A percentile compares a stretch with the other conserved stretches of the same genome.
Evolutionary conservation across 768 basidiomycete genomes (phyloP).

Genomic region (Lentinus brumalis): DNA sequence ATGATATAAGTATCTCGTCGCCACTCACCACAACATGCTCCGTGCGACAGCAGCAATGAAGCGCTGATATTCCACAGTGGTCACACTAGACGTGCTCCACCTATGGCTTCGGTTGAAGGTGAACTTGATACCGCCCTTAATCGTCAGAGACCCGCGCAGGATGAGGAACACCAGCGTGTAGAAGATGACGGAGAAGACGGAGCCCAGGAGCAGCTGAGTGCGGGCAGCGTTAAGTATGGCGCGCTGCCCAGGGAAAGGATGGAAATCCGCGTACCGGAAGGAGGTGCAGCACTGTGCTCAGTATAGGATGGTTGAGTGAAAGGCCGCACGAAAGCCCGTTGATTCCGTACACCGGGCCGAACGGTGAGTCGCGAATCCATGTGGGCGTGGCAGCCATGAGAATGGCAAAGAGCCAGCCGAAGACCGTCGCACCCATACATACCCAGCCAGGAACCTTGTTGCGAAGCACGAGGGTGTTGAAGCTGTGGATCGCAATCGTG

Average conservation of each 20-base stretch:
- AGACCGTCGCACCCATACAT: constrained; percentile 40
- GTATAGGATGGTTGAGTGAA: constrained; percentile 39
- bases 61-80: constrained; percentile 52
- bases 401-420: constrained; percentile 58
- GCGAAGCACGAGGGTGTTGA: constrained; percentile 63
- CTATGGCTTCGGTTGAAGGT: constrained; percentile 39
- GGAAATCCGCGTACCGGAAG: constrained; percentile 49
- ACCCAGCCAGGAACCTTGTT: constrained; percentile 53
- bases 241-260: constrained; percentile 17
- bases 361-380: constrained; percentile 36
- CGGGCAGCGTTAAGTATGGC: constrained; percentile 1
- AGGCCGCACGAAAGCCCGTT: constrained; percentile 57
- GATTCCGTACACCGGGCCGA: constrained; percentile 52
- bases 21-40: constrained; percentile 69
- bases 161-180: constrained; percentile 65
- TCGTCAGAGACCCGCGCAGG: constrained; percentile 56
- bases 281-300: constrained; percentile 55
- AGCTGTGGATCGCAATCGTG: constrained; percentile 66
- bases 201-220: constrained; percentile 57
- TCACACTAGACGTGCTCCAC: constrained; percentile 18
- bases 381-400: constrained; percentile 35
- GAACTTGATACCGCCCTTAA: constrained; percentile 53
- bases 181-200: constrained; percentile 53
- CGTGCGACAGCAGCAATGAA: constrained; percentile 64
- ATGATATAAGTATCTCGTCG: neutral